A percentile compares a stretch with the other conserved stretches of the same genome.
These are phyloP conservation scores for Ambrosiella cleistominuta DNA, from an alignment of 2,329 filamentous ascomycete species.

Conservation along the genomic window DNA sequence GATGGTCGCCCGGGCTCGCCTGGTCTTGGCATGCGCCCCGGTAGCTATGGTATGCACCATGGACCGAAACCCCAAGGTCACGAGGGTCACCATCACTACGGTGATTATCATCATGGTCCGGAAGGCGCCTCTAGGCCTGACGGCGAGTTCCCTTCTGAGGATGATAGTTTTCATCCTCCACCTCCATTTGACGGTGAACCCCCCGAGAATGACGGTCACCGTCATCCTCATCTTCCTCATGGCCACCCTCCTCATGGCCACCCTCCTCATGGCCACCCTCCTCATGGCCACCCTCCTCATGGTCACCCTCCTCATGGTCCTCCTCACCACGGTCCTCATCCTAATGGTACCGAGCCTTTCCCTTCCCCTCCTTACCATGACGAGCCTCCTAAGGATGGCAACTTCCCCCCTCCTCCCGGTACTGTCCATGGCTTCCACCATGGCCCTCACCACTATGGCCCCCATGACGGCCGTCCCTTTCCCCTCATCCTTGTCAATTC, in stretches of 20 bases:
- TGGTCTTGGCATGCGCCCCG: constrained; percentile 8
- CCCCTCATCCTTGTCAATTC: constrained; percentile 3
- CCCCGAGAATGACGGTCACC: background rate
- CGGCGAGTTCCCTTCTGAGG: background rate
- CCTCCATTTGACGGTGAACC: background rate
- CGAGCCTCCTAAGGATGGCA: background rate
- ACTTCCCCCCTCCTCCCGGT: background rate
- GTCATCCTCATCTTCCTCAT: background rate
- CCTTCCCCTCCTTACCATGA: background rate
- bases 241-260: background rate
- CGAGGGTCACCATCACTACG: background rate
- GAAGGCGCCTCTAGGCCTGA: background rate
- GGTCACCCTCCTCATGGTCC: background rate
- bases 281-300: background rate
- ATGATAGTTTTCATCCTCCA: background rate
- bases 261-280: background rate
- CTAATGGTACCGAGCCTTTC: background rate
- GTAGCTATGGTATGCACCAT: constrained; percentile 5
- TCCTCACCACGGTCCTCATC: background rate
- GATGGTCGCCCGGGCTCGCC: constrained; percentile 6
- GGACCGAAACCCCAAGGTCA: background rate
- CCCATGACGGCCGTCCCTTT: background rate
- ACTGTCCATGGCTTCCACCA: background rate
- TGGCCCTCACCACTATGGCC: background rate
- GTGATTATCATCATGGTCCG: background rate